Percentiles rank a stretch among this genome's conserved stretches.
phyloP scores from a whole-genome alignment of 768 basidiomycete species.

The Xerocomus potaroensis region DNA sequence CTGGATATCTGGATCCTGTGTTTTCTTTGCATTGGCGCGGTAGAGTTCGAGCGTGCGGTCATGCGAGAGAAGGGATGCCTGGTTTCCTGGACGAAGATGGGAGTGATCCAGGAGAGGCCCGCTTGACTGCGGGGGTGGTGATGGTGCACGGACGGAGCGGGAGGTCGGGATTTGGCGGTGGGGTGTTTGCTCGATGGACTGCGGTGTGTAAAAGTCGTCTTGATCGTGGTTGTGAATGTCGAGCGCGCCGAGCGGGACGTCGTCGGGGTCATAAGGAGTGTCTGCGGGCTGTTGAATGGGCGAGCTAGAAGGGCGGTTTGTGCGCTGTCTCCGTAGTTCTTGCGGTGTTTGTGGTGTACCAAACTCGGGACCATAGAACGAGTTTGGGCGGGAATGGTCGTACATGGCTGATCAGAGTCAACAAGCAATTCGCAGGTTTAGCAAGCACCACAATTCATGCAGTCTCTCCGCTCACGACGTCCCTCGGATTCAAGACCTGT shows the following conservation, averaged over 20 bases:
- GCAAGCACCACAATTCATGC: conserved; percentile 35
- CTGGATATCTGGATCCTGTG: conserved; percentile 94
- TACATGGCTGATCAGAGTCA: conserved; percentile 27
- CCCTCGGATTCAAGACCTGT: conserved; percentile 40
- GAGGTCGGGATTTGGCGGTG: conserved; percentile 38
- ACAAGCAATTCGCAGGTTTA: conserved; percentile 13
- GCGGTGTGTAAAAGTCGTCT: conserved; percentile 39
- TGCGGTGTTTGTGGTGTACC: conserved; percentile 2
- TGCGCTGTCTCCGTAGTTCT: conserved; percentile 3
- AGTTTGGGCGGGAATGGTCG: conserved; percentile 34
- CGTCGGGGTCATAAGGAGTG: conserved; percentile 37
- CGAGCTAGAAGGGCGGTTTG: conserved; percentile 17
- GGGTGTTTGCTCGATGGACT: conserved; percentile 25
- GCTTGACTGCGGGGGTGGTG: conserved; percentile 46
- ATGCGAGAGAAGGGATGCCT: conserved; percentile 90
- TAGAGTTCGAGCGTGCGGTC: conserved; percentile 97
- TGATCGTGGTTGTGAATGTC: conserved; percentile 32
- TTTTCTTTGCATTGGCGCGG: conserved; percentile 97
- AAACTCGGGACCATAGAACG: conserved; percentile 31
- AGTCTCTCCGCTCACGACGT: conserved; percentile 51
- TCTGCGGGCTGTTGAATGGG: conserved; percentile 28
- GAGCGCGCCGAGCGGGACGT: conserved; percentile 32
- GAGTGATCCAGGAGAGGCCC: conserved; percentile 84
- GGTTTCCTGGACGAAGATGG: conserved; percentile 88
- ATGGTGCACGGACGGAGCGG: conserved; percentile 61